Evolutionary conservation across 2,329 filamentous ascomycete genomes (phyloP), one percentile per base, ranked within the genome.

Genomic region (Fusarium sp.): DNA sequence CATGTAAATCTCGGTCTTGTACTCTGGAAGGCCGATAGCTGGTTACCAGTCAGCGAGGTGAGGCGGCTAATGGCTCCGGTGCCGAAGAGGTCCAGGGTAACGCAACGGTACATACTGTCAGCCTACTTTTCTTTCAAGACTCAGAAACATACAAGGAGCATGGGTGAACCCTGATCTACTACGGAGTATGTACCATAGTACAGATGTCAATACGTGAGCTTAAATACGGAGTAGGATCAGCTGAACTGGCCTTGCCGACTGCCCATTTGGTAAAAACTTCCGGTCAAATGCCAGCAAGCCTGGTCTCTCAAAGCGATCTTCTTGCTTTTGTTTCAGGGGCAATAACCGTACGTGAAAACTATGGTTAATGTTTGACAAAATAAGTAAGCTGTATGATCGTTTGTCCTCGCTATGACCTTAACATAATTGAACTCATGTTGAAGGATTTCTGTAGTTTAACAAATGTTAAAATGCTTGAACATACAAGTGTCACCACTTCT

Each of bases 281-380:
- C 65, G 65, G 66, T 46, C 22, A 4, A 39, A 33, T 19, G 47
- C 60, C 62, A 51, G 65, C 55, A 66, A 68, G 48, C 61, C 65
- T 27, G 22, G 65, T 47, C 60, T 40, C 54, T 45, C 30, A 68
- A 39, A 56, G 14, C 39, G 47, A 54, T 65, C 65, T 37, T 39
- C 45, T 41, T 37, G 14, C 6, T 53, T 23, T 25, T 23, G 20
- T n/a, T 17, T 13, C 17, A 35, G 19, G 22, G 32, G 48, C 40
- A 56, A 48, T 33, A 59, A 40, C 59, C 32, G 51, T 17, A 6
- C 4, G 14, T 30, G 13, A 15, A 32, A 27, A 3, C 10, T 32
- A 32, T 4, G 6, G 30, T 32, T 32, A 32, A 14, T 15, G 30
- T 32, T 32, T 15, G 30, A 32, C 30, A 32, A 32, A 14, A 32